A percentile compares a stretch with the other conserved stretches of the same genome.
These are phyloP conservation scores for Penicillium sp. DNA, from an alignment of 2,329 filamentous ascomycete genomes.

Conservation along the genomic window DNA sequence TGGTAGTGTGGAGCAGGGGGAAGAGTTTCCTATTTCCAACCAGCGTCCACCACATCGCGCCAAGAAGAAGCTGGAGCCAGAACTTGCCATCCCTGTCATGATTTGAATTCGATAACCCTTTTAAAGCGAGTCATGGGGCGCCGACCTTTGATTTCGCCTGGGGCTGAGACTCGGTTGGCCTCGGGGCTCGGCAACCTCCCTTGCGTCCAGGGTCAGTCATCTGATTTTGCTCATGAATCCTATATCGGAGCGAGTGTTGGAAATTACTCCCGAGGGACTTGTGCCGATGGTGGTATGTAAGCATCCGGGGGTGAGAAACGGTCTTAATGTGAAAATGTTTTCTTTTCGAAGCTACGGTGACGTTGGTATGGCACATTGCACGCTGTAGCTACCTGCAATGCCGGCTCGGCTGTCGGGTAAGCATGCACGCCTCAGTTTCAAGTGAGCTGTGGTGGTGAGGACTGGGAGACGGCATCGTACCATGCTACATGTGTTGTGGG, in stretches of 20 bases:
- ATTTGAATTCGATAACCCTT: not conserved
- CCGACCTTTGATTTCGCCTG: not conserved
- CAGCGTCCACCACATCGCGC: not conserved
- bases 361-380: not conserved
- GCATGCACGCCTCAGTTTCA: conserved; percentile 15
- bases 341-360: not conserved
- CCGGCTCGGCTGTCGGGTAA: conserved; percentile 22
- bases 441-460: not conserved
- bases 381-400: conserved; percentile 6
- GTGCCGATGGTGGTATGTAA: not conserved
- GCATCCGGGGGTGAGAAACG: not conserved
- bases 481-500: not conserved
- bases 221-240: conserved; percentile 4
- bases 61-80: not conserved
- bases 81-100: not conserved
- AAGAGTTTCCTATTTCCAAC: not conserved
- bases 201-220: conserved; percentile 12
- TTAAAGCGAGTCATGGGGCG: not conserved
- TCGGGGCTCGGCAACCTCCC: not conserved
- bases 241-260: not conserved
- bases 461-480: not conserved
- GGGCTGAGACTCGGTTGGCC: conserved; percentile 1
- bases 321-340: not conserved
- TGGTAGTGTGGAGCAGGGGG: not conserved
- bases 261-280: not conserved